Conservation (phyloP, 2,329 filamentous ascomycete genomes). For the Xylariales sp. region DNA sequence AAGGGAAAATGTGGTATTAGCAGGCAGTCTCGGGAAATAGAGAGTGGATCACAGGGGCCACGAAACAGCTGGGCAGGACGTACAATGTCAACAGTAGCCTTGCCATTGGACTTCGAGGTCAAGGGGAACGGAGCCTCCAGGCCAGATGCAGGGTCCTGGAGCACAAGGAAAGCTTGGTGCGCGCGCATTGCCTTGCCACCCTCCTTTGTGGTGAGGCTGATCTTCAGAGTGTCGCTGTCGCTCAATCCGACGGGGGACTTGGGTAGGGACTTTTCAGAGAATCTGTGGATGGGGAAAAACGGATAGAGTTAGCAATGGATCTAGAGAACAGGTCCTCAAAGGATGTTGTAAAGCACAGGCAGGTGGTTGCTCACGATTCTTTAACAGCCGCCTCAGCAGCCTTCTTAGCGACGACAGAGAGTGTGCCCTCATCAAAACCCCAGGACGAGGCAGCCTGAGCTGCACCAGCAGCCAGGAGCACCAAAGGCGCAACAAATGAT, state of each 20-base stretch:
- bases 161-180: conserved; percentile 87
- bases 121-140: conserved; percentile 86
- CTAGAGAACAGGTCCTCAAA: no score
- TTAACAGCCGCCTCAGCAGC: conserved; percentile 52
- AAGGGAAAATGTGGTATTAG: conserved; percentile 1
- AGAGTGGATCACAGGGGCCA: not conserved
- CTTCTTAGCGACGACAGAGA: conserved; percentile 65
- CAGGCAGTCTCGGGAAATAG: no score
- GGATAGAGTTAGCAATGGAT: no score
- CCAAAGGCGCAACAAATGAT: conserved; percentile 32
- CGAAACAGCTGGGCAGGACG: conserved; percentile 7
- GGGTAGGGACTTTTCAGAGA: conserved; percentile 56
- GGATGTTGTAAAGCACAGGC: no score
- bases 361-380: conserved; percentile 28
- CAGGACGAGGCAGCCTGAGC: conserved; percentile 57
- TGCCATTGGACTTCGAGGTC: conserved; percentile 80
- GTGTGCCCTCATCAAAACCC: conserved; percentile 69
- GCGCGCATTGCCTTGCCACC: conserved; percentile 74
- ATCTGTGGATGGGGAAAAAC: conserved; percentile 44
- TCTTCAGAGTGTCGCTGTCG: conserved; percentile 69
- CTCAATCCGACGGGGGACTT: conserved; percentile 62
- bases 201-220: conserved; percentile 77
- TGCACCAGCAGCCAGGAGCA: conserved; percentile 45
- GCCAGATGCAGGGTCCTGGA: conserved; percentile 69
- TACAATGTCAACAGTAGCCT: conserved; percentile 82